phyloP scores from a whole-genome alignment of 495 filamentous ascomycete genomes.

The Bombardia bombarda region DNA sequence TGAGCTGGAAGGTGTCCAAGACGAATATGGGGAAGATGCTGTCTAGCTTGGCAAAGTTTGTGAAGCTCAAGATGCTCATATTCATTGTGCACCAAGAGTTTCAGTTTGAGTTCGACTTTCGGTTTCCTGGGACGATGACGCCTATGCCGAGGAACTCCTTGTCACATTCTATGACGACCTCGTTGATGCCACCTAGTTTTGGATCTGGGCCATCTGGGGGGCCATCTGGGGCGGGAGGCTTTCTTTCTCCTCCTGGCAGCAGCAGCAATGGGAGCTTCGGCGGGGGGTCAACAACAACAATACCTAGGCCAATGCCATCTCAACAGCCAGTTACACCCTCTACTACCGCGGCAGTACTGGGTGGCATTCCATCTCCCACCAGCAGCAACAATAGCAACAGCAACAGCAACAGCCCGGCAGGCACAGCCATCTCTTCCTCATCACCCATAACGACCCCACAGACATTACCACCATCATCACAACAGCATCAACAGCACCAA shows the following conservation, averaged over 20 bases:
- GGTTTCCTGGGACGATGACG: conserved; percentile 20
- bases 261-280: neutral
- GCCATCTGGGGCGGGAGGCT: neutral
- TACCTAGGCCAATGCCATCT: neutral
- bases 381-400: neutral
- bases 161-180: neutral
- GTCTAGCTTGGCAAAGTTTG: conserved; percentile 33
- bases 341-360: neutral
- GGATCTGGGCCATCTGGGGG: too few relatives aligned
- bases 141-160: conserved; percentile 10
- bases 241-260: conserved; percentile 3
- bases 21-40: conserved; percentile 41
- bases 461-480: conserved; percentile 2
- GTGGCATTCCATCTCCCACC: neutral
- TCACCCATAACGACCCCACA: conserved; percentile 15
- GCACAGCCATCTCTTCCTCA: conserved; percentile 9
- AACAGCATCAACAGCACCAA: too few relatives aligned
- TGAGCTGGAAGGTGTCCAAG: conserved; percentile 40
- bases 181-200: neutral
- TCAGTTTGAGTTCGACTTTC: conserved; percentile 35
- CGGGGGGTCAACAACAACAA: neutral
- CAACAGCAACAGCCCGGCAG: neutral
- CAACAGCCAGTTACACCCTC: neutral
- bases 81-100: conserved; percentile 42
- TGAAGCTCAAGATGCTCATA: conserved; percentile 32